A percentile compares a stretch with the other conserved stretches of the same genome.
phyloP scores from a whole-genome alignment of 495 filamentous ascomycete species.

The Podospora sp. region DNA sequence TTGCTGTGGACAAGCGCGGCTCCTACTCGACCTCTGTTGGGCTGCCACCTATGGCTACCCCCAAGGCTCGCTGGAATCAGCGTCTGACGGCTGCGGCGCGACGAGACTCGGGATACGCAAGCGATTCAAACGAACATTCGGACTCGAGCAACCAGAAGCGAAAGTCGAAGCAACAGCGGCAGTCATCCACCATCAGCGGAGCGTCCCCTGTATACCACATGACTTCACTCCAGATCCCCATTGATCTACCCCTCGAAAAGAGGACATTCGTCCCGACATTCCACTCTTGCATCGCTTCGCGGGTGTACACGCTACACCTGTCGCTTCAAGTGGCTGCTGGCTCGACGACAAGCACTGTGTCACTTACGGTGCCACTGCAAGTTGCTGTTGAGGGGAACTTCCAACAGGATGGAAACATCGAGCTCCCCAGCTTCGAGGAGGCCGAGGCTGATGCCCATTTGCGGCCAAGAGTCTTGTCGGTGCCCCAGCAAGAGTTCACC shows the following conservation, averaged over 20 bases:
- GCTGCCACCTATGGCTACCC: constrained; percentile 67
- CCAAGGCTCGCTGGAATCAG: constrained; percentile 66
- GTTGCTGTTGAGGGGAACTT: constrained; percentile 52
- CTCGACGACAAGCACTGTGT: constrained; percentile 58
- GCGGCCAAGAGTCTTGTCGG: constrained; percentile 45
- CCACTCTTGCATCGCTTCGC: constrained; percentile 79
- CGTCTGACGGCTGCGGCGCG: constrained; percentile 47
- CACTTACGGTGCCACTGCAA: constrained; percentile 77
- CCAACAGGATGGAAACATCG: constrained; percentile 19
- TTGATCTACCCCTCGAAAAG: constrained; percentile 66
- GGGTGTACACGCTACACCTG: constrained; percentile 76
- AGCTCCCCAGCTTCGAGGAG: constrained; percentile 44
- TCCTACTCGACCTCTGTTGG: constrained; percentile 64
- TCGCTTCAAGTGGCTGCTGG: constrained; percentile 60
- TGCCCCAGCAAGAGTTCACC: constrained; percentile 17
- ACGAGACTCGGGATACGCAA: constrained; percentile 61
- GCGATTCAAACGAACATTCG: constrained; percentile 32
- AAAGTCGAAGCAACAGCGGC: neutral
- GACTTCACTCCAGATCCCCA: constrained; percentile 68
- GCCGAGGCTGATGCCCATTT: constrained; percentile 52
- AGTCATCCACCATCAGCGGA: neutral
- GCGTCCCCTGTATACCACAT: constrained; percentile 57
- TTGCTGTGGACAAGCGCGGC: constrained; percentile 57
- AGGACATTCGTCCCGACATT: constrained; percentile 85
- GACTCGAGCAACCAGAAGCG: constrained; percentile 6